Conservation (phyloP, 257 asterid species). For the Jaltomata sinuosa region DNA sequence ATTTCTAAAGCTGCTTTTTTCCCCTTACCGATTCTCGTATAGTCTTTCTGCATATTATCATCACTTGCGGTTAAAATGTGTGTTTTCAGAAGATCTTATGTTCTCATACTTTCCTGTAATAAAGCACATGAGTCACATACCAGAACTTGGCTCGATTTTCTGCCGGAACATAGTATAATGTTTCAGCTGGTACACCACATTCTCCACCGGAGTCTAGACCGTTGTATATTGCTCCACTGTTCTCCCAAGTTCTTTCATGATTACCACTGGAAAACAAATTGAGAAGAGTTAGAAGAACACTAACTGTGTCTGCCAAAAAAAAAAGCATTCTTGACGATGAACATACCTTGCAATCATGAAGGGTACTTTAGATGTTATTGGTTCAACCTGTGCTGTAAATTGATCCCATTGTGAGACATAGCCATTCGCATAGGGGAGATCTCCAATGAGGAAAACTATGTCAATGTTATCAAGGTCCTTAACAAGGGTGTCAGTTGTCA, state of each 20-base stretch:
- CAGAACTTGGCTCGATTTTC: conserved; percentile 47
- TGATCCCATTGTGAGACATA: conserved; percentile 84
- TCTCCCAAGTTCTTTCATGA: conserved; percentile 35
- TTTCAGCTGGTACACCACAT: conserved; percentile 45
- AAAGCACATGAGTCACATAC: conserved; percentile 4
- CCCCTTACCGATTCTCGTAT: not conserved
- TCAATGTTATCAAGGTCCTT: conserved; percentile 40
- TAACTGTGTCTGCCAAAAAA: too few relatives aligned
- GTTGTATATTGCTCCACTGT: conserved; percentile 29
- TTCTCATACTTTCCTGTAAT: not conserved
- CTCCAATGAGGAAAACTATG: conserved; percentile 54
- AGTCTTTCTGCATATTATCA: not conserved
- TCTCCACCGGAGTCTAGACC: conserved; percentile 37
- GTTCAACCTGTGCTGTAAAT: conserved; percentile 76
- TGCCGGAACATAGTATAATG: conserved; percentile 30
- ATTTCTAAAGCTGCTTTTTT: not conserved
- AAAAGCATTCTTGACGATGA: not conserved
- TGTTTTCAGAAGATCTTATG: not conserved
- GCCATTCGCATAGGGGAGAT: conserved; percentile 48
- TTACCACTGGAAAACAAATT: conserved; percentile 23
- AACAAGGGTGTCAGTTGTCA: conserved; percentile 72
- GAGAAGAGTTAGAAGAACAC: too few relatives aligned
- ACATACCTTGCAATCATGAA: conserved; percentile 79
- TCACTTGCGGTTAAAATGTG: not conserved
- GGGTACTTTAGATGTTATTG: conserved; percentile 65